Base-by-base conservation (phyloP, 306 rosid genomes). In the Herpetospermum pedunculosum region DNA sequence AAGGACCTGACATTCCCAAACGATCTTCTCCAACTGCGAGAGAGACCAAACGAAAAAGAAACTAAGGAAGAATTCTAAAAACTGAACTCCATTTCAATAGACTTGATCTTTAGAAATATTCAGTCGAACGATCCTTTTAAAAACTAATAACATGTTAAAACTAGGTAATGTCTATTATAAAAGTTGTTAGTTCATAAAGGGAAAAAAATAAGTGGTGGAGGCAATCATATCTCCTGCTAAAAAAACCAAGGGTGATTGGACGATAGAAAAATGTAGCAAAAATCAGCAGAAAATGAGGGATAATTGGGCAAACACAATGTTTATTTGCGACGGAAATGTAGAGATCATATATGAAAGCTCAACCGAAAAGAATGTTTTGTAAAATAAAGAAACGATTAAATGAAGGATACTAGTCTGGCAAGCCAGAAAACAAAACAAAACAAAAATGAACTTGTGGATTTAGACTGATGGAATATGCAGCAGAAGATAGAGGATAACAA, bases 1-100 rank as follows among this genome's bases (percentile, higher is more conserved):
- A 90, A 90, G 10, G 98, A 87, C 64, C 97, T 86, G 59, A 68
- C 83, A 82, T 87, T 91, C 12, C 97, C 98, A 5, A 91, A 0
- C 19, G 85, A 76, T 82, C 96, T 94, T 80, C 79, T 86, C 98
- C 97, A 91, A 29, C 83, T 76, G 68, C 90, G 83, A 26, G 80
- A 26, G 47, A n/a, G 15, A 62, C 19, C 10, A 32, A 35, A 18
- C 15, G n/a, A 35, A 62, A 62, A 2, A 9, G 50, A 38, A 65
- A 65, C 49, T 34, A 13, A 21, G 32, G 50, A 65, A 40, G 72
- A 40, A 38, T 38, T 65, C 49, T n/a, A 64, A 6, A 62, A 34
- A 26, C 30, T 4, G 26, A 62, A n/a, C 70, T 62, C 44, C 14
- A 35, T 35, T 62, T 34, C 38, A 57, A 57, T 57, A 29, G 28